Percentiles rank a stretch among this genome's conserved stretches.
phyloP scores from a whole-genome alignment of 176 grass and related monocot species.

The Ananas comosus region DNA sequence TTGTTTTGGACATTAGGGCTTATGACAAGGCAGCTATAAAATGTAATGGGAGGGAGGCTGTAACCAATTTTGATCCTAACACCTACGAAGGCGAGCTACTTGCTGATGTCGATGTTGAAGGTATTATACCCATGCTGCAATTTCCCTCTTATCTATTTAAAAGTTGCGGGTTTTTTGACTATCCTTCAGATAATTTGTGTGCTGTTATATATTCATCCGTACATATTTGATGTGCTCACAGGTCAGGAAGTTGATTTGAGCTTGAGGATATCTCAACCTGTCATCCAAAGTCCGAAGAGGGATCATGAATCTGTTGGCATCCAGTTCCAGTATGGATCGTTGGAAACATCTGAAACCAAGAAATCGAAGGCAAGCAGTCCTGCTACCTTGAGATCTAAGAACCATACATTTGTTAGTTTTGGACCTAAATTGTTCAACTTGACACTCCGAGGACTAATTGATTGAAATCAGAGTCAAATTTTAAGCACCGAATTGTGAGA shows the following conservation, averaged over 20 bases:
- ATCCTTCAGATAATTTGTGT: not conserved
- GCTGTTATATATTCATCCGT: not conserved
- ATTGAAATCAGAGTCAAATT: not conserved
- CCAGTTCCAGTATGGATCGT: constrained; percentile 43
- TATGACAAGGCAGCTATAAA: constrained; percentile 98
- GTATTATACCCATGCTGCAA: constrained; percentile 28
- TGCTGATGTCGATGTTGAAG: constrained; percentile 40
- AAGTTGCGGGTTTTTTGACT: not conserved
- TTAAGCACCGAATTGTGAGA: no score
- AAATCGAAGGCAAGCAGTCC: constrained; percentile 31
- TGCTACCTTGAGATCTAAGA: not conserved
- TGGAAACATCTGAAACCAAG: constrained; percentile 36
- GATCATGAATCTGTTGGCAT: constrained; percentile 41
- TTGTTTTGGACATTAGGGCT: constrained; percentile 50
- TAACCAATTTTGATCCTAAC: constrained; percentile 87
- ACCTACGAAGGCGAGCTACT: constrained; percentile 62
- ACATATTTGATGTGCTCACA: constrained; percentile 15
- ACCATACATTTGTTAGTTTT: no score
- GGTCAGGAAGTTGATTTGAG: constrained; percentile 68
- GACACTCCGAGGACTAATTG: not conserved
- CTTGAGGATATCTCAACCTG: constrained; percentile 93
- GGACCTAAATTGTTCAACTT: not conserved
- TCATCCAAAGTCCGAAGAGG: constrained; percentile 40
- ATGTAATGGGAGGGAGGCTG: constrained; percentile 90
- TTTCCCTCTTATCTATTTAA: not conserved